These are phyloP conservation scores for Pseudognaphalium luteoalbum DNA, from an alignment of 129 eudicot genomes.

Conservation along the genomic window DNA sequence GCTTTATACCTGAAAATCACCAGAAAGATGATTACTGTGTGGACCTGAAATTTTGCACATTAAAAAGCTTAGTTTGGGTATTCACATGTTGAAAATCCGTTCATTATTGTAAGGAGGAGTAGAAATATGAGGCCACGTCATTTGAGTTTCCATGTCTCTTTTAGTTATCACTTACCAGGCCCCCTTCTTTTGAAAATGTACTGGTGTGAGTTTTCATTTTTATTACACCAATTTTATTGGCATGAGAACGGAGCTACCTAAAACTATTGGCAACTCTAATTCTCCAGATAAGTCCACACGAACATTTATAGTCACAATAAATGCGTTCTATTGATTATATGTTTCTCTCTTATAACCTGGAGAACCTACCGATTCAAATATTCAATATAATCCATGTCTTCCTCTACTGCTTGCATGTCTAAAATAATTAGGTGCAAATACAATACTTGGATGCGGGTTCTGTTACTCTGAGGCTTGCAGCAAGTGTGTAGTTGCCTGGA, in stretches of 20 bases:
- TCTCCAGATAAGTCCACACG: neutral
- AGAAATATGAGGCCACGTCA: neutral
- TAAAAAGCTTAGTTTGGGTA: conserved; percentile 1
- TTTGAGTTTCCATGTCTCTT: neutral
- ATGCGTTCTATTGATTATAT: neutral
- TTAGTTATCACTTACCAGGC: neutral
- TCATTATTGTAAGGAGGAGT: neutral
- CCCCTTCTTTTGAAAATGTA: neutral
- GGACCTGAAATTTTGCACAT: conserved; percentile 56
- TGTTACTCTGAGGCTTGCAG: neutral
- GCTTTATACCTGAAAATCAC: conserved; percentile 62
- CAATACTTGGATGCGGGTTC: neutral
- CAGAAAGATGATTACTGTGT: conserved; percentile 57
- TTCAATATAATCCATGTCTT: too few species aligned
- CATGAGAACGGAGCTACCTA: neutral
- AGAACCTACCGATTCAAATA: too few species aligned
- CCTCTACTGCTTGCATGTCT: too few species aligned
- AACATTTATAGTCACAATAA: neutral
- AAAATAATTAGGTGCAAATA: neutral
- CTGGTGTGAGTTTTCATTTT: neutral
- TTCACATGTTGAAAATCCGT: neutral
- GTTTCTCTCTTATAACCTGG: neutral
- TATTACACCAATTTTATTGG: neutral
- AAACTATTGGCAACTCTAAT: neutral
- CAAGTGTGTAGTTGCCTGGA: neutral